Conservation (phyloP, 140 eudicot species). For the Oenanthe javanica region DNA sequence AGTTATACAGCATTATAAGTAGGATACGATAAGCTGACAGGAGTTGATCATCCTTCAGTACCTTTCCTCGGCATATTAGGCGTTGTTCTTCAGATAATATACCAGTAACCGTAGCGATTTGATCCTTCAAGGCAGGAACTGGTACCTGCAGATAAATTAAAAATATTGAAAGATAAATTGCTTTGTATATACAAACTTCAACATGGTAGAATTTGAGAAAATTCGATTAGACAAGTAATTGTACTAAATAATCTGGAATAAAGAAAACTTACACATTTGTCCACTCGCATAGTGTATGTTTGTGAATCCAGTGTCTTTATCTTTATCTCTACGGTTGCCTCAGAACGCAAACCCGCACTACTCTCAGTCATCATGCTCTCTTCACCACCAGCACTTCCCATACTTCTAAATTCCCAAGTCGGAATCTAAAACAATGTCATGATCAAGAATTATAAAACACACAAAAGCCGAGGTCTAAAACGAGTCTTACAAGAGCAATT, state of each 20-base stretch:
- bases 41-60: slow-evolving; percentile 85
- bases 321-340: slow-evolving; percentile 73
- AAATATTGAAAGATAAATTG: slow-evolving; percentile 12
- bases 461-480: not conserved
- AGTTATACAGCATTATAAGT: not conserved
- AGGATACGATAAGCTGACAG: slow-evolving; percentile 96
- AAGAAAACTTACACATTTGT: slow-evolving; percentile 58
- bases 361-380: slow-evolving; percentile 33
- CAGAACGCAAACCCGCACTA: slow-evolving; percentile 39
- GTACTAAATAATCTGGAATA: not conserved
- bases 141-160: slow-evolving; percentile 43
- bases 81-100: slow-evolving; percentile 80
- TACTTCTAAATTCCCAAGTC: slow-evolving; percentile 21
- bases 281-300: slow-evolving; percentile 77
- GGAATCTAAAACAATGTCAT: slow-evolving; percentile 15
- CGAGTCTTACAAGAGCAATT: not conserved
- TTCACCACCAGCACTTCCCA: slow-evolving; percentile 58
- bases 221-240: not conserved
- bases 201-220: not conserved
- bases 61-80: slow-evolving; percentile 88
- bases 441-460: not conserved
- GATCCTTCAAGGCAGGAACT: slow-evolving; percentile 76
- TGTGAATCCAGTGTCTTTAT: slow-evolving; percentile 93
- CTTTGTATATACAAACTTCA: not conserved
- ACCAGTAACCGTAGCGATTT: slow-evolving; percentile 80